These are phyloP conservation scores for Nicotiana benthamiana DNA, from an alignment of 257 asterid species.

Conservation along the genomic window DNA sequence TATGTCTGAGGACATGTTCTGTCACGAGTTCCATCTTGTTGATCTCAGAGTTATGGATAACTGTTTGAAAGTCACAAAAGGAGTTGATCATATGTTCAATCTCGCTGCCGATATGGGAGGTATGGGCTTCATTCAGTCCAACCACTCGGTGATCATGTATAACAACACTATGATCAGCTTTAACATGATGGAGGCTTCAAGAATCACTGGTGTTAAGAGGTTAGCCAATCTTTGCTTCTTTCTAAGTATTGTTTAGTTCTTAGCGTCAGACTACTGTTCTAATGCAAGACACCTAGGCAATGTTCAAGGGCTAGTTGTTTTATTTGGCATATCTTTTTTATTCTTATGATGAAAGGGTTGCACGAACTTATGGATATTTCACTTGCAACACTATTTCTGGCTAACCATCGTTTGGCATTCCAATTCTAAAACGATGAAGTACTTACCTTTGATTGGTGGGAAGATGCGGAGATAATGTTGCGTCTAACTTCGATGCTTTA, in stretches of 20 bases:
- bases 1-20: conserved; percentile 93
- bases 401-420: background rate
- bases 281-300: background rate
- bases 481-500: background rate
- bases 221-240: conserved; percentile 10
- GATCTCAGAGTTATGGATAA: conserved; percentile 95
- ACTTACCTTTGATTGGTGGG: background rate
- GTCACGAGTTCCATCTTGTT: conserved; percentile 82
- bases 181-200: conserved; percentile 87
- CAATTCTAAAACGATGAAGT: background rate
- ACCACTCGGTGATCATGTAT: conserved; percentile 90
- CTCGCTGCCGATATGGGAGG: conserved; percentile 99
- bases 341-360: background rate
- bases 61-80: conserved; percentile 73
- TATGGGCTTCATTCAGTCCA: conserved; percentile 94
- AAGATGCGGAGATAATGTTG: background rate
- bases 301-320: background rate
- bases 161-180: conserved; percentile 90
- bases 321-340: background rate
- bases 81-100: conserved; percentile 73
- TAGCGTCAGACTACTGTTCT: background rate
- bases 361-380: background rate
- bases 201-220: conserved; percentile 79
- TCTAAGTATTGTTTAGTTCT: background rate
- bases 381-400: background rate